These are phyloP conservation scores for Cercospora sp. DNA, from an alignment of 2,329 filamentous ascomycete genomes.

Conservation along the genomic window DNA sequence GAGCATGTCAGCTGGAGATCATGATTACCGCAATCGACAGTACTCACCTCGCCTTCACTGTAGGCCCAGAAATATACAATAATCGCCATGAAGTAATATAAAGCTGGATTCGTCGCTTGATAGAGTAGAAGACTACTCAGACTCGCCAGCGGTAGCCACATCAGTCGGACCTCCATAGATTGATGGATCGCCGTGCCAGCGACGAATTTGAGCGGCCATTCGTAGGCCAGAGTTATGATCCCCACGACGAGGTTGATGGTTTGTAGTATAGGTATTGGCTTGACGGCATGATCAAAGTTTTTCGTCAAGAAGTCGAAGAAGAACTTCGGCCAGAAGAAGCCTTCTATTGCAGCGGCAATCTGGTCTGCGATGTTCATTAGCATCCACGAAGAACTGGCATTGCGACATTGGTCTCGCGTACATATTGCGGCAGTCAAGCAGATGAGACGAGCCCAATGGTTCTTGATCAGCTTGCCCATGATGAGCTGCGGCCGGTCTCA, in stretches of 20 bases:
- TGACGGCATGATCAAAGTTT: constrained; percentile 81
- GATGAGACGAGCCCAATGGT: constrained; percentile 96
- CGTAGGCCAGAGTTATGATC: constrained; percentile 75
- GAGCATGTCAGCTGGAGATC: constrained; percentile 10
- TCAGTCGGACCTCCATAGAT: constrained; percentile 81
- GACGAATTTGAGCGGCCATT: constrained; percentile 81
- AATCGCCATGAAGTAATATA: constrained; percentile 89
- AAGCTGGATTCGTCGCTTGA: constrained; percentile 84
- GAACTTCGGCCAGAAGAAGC: constrained; percentile 98
- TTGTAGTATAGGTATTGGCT: constrained; percentile 84
- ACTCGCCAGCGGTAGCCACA: constrained; percentile 76
- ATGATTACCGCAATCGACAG: neutral
- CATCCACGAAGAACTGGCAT: neutral
- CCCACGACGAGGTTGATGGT: constrained; percentile 85
- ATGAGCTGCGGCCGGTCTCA: constrained; percentile 25
- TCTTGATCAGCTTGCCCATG: constrained; percentile 99
- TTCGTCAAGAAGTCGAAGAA: constrained; percentile 97
- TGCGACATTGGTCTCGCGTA: constrained; percentile 45
- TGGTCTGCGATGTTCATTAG: constrained; percentile 64
- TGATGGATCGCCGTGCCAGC: constrained; percentile 78
- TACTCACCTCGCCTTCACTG: constrained; percentile 87
- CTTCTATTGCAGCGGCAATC: constrained; percentile 76
- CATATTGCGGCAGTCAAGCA: constrained; percentile 79
- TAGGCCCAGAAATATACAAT: constrained; percentile 95
- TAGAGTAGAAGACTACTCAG: constrained; percentile 78